Evolutionary conservation across 2,329 filamentous ascomycete genomes (phyloP), one percentile per base, ranked within the genome.

Genomic region (Chaetomiaceae sp.): DNA sequence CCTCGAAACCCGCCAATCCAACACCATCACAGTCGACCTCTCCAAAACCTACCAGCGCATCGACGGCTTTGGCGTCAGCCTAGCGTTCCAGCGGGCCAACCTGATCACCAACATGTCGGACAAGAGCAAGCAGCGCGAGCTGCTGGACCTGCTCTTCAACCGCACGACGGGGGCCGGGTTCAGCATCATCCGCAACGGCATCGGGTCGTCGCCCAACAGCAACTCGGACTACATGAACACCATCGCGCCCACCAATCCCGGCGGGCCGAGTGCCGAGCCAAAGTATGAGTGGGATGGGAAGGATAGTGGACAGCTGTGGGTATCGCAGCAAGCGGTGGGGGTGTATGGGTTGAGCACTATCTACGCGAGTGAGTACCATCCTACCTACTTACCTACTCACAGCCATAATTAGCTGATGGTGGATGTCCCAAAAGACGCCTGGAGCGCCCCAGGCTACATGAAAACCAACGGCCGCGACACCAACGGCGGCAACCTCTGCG

Each of bases 251-350:
- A 72, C 63, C 34, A 72, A 65, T 50, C 75, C 75, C 1, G 75
- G 75, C 2, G 66, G 67, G 3, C 72, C 75, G 1, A 65, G 57
- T 2, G 69, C 66, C 3, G 64, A 64, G 17, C 74, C 75, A 0
- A 62, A 68, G 11, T 80, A 79, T 51, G 61, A 65, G 11, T 78
- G 74, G 69, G 73, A 78, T 55, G 66, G 66, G 8, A 72, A 76
- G 47, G 74, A 79, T 51, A 65, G 66, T 12, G 75, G 75, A 6
- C 79, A 82, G 66, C 64, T 82, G 14, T 80, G 71, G 65, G 68
- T 82, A 36, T 72, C 73, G 7, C 70, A 81, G 64, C 69, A 78
- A 62, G 78, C 78, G 1, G 62, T 69, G 34, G 61, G 62, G 20
- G 56, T 46, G 33, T 71, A 72, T 38, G 70, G 70, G 1, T 68